phyloP scores from a whole-genome alignment of 352 stramenopile species.

The Blastocystis hominis region DNA sequence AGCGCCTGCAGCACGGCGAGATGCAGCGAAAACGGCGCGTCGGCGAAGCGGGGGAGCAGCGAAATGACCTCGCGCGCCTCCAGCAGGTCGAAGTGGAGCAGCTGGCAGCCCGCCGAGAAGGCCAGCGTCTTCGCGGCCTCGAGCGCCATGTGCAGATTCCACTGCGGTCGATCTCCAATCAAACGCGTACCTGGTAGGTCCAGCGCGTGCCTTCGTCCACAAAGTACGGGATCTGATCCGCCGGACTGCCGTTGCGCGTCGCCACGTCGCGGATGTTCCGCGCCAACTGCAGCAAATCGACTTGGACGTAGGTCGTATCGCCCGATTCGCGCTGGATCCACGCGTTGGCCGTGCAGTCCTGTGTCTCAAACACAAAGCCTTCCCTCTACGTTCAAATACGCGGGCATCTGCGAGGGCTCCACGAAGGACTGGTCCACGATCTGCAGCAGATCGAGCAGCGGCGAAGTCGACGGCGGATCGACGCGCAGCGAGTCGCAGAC shows the following conservation, averaged over 20 bases:
- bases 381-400: slow-evolving; percentile 3
- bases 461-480: background rate
- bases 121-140: background rate
- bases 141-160: slow-evolving; percentile 13
- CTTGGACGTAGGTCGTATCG: background rate
- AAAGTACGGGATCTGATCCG: background rate
- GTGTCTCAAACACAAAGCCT: background rate
- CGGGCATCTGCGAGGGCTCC: slow-evolving; percentile 7
- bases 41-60: background rate
- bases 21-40: background rate
- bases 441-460: background rate
- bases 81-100: slow-evolving; percentile 24
- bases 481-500: background rate
- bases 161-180: background rate
- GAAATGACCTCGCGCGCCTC: background rate
- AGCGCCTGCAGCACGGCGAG: slow-evolving; percentile 1
- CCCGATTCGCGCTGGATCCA: slow-evolving; percentile 24
- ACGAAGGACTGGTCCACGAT: background rate
- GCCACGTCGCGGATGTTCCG: background rate
- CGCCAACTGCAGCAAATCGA: background rate
- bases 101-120: background rate
- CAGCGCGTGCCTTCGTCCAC: background rate
- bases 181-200: background rate
- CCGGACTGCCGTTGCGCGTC: background rate
- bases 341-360: slow-evolving; percentile 3